These are phyloP conservation scores for Balakata baccata DNA, from an alignment of 345 rosid species.

Conservation along the genomic window DNA sequence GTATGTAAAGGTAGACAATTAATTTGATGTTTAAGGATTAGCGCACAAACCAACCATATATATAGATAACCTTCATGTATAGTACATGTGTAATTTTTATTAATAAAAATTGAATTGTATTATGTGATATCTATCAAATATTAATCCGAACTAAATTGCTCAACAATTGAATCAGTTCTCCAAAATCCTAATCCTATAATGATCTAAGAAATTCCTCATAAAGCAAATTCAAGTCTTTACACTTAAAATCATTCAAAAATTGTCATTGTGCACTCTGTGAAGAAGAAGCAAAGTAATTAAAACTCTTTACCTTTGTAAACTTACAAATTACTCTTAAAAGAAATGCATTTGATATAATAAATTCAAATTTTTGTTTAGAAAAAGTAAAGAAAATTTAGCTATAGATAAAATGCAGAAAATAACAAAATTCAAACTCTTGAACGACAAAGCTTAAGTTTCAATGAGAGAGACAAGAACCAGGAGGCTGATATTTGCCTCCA, in stretches of 20 bases:
- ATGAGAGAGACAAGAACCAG: neutral
- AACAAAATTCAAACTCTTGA: neutral
- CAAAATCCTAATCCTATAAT: constrained; percentile 14
- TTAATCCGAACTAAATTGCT: neutral
- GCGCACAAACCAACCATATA: too few species aligned
- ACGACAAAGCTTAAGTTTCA: neutral
- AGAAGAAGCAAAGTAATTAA: too few species aligned
- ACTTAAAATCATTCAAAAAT: constrained; percentile 3
- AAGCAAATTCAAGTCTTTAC: constrained; percentile 6
- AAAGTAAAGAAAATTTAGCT: neutral
- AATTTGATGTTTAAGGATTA: too few species aligned
- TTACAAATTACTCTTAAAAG: too few species aligned
- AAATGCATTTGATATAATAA: neutral
- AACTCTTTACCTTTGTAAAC: too few species aligned
- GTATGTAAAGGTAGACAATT: too few species aligned
- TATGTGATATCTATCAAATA: too few species aligned
- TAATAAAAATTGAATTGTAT: too few species aligned
- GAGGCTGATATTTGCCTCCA: neutral
- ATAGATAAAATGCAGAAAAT: neutral
- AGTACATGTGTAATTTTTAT: too few species aligned
- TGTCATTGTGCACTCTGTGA: too few species aligned
- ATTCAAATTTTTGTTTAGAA: too few species aligned
- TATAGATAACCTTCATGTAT: too few species aligned
- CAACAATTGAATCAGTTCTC: constrained; percentile 4
- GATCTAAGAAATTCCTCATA: neutral